Evolutionary conservation across 2,329 filamentous ascomycete species (phyloP), one percentile per base, ranked within the genome.

Genomic region (Ceratocystis albifundus): DNA sequence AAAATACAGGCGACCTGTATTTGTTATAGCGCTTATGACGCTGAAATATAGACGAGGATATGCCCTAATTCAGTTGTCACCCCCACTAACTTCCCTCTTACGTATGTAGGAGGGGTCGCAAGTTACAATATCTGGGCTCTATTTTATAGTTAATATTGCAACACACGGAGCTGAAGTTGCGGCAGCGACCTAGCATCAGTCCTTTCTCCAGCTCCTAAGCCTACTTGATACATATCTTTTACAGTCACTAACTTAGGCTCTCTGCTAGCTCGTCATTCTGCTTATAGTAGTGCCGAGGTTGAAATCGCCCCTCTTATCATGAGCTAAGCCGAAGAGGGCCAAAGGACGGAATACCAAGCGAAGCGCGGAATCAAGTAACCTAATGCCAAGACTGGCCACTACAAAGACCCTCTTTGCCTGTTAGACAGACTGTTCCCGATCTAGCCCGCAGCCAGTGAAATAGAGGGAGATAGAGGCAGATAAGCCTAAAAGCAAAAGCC

Each of bases 341-440:
- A 50, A 50, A 50, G 48, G n/a, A 50, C 48, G 48, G 48, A 50
- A 50, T 10, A 50, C 7, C n/a, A 50, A 20, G 48, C 48, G 22
- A 41, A 50, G 17, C 20, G 48, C 48, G 48, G 48, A 50, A 50
- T 22, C n/a, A 50, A n/a, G 12, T 28, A 57, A 15, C 8, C 15
- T 5, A 28, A 12, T 32, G 53, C 53, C 22, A 57, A 57, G 53
- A 30, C 36, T 41, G 36, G 53, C 22, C 22, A 57, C 48, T 20
- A 15, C 30, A 30, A 57, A 57, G 22, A 30, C 53, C 53, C 53
- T 57, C 22, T 57, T 12, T 57, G n/a, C 53, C 32, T 57, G 53
- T 57, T 57, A 57, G 30, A 30, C 53, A 15, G 25, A 25, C 50
- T 25, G 25, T 55, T 25, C 20, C 25, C 48, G 17, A 25, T 53